These are phyloP conservation scores for Chrysoporthe puriensis DNA, from an alignment of 2,329 filamentous ascomycete genomes.

Conservation along the genomic window DNA sequence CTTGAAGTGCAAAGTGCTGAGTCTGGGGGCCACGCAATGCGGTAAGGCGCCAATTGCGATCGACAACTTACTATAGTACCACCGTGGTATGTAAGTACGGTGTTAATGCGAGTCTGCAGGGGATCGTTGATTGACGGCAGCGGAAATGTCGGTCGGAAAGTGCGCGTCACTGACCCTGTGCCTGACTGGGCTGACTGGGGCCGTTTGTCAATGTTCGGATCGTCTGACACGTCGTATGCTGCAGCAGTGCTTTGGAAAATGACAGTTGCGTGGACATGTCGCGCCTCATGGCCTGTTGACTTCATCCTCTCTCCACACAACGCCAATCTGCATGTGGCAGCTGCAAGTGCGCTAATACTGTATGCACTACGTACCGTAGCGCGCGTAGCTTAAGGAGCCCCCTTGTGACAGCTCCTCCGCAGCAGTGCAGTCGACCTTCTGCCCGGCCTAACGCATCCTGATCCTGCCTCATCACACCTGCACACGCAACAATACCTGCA, in stretches of 20 bases:
- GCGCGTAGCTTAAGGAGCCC: neutral
- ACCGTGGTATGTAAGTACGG: neutral
- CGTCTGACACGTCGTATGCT: neutral
- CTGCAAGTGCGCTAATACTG: neutral
- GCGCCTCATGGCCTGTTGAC: neutral
- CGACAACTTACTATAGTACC: neutral
- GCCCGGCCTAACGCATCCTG: neutral
- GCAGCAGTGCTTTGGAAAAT: neutral
- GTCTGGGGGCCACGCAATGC: conserved; percentile 1
- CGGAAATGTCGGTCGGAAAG: neutral
- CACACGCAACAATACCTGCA: neutral
- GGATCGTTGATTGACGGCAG: neutral
- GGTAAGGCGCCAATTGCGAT: neutral
- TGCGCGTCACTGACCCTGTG: neutral
- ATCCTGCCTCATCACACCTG: neutral
- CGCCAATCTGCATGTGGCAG: neutral
- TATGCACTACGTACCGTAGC: neutral
- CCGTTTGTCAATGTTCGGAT: conserved; percentile 1
- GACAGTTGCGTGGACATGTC: neutral
- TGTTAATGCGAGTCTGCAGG: neutral
- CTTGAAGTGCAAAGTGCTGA: neutral
- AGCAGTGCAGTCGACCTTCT: neutral
- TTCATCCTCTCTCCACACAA: neutral
- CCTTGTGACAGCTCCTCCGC: neutral
- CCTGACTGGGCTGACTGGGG: neutral